These are phyloP conservation scores for Marasmius oreades DNA, from an alignment of 1,284 basidiomycete genomes.

Conservation along the genomic window DNA sequence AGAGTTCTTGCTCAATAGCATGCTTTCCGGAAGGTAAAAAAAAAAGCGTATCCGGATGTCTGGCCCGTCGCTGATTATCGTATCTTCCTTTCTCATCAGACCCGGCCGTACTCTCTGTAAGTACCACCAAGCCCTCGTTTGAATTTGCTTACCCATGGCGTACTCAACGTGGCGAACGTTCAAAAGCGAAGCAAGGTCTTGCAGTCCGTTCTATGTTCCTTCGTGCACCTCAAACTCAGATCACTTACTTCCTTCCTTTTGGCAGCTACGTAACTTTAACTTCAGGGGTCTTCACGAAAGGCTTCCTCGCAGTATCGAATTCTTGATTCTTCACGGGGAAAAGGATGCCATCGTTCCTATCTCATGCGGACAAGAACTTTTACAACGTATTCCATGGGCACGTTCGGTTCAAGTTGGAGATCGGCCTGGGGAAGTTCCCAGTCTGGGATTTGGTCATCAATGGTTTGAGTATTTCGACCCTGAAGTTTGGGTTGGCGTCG, in stretches of 20 bases:
- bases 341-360: slow-evolving; percentile 1
- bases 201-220: not conserved
- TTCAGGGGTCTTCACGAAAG: not conserved
- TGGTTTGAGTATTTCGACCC: slow-evolving; percentile 5
- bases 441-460: slow-evolving; percentile 1
- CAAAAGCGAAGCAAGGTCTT: slow-evolving; percentile 2
- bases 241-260: not conserved
- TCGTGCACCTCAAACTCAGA: not conserved
- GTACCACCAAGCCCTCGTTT: not conserved
- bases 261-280: not conserved
- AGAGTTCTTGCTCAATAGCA: not conserved
- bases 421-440: not conserved
- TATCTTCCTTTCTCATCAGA: not conserved
- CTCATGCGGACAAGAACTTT: slow-evolving; percentile 1
- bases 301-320: not conserved
- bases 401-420: not conserved
- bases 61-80: not conserved
- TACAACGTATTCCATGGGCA: not conserved
- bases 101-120: slow-evolving; percentile 1
- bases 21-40: slow-evolving; percentile 2
- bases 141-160: not conserved
- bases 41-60: not conserved
- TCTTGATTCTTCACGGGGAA: slow-evolving; percentile 1
- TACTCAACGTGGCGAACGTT: not conserved
- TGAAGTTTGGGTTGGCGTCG: slow-evolving; percentile 1